Base-by-base conservation (phyloP, 108 stramenopile species). In the Conticribra weissflogii region DNA sequence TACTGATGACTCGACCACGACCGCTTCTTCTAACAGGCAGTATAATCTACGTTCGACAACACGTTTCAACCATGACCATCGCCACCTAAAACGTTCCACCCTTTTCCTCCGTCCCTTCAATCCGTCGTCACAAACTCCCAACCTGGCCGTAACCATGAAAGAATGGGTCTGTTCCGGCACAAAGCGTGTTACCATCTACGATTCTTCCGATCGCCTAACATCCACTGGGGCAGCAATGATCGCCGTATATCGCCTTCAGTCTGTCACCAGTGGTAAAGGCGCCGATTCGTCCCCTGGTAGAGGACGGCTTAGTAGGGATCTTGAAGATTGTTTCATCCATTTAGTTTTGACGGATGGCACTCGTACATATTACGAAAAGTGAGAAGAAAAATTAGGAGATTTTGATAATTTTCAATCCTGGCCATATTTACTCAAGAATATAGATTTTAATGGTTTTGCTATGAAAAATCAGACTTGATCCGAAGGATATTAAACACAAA, bases 401-500 rank as follows among this genome's bases (percentile, higher is more conserved):
- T 29, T 4, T 49, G 25, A 3, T 19, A 30, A 7, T n/a, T 44
- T 28, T 1, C 31, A 19, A 4, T n/a, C 59, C 22, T 41, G n/a
- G 41, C 17, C 16, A 58, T 14, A 0, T 19, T 53, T 14, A 18
- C n/a, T 53, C 21, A 7, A 14, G n/a, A 33, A 58, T 30, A 14
- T 32, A 17, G 30, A 33, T 33, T 31, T n/a, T 3, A 15, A 18
- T 17, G 31, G n/a, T 22, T 52, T 30, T 53, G 50, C 50, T n/a
- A n/a, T n/a, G n/a, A n/a, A n/a, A 27, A 47, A 19, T 3, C 31
- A 78, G 62, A 52, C 63, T 78, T 23, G 41, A 19, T 17, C 34
- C 63, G 21, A 59, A 32, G 44, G 68, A 78, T 33, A 71, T 78
- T 27, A 65, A 65, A 54, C 76, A 78, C 47, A 78, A 70, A 34